Evolutionary conservation across 805 yeast species (phyloP), one percentile per base, ranked within the genome.

Genomic region (Candida lessepsii): DNA sequence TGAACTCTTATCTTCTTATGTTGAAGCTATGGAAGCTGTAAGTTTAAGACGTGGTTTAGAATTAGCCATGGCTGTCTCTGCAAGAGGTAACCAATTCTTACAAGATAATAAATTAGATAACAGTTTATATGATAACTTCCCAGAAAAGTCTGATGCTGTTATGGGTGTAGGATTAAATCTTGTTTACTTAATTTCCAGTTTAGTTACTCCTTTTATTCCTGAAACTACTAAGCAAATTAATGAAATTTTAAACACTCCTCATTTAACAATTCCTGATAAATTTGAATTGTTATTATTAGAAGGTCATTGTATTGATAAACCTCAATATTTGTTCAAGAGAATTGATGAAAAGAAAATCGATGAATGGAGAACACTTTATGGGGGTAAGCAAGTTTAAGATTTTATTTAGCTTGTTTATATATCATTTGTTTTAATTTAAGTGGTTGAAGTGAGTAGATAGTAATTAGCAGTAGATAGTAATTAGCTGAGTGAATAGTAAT

Each of bases 71-170:
- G 74, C 86, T 23, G 71, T 93, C 42, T 85, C 96, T 43, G 80
- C 95, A 15, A 81, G 96, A 54, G 99, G 99, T 65, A 93, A 93
- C 68, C 85, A 75, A 63, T 93, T 91, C 75, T 76, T 93, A 61
- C 99, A 93, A 70, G 99, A 91, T 37, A 89, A 90, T 70, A 90
- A 90, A 68, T 76, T 93, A 54, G 98, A 91, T 65, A 93, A 93
- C 74, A 72, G 86, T 8, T 72, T 90, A 49, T 87, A 81, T 64
- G 77, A 80, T 41, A 79, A 87, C 56, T 60, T 67, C 35, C 95
- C 96, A 31, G 86, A 76, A 24, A 80, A 79, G 55, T 78, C 96
- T 10, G 96, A 89, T 57, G 96, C 96, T 3, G 96, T 91, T 38
- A 86, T 93, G 41, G 96, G 86, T 48, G 84, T 87, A 39, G 97